These are phyloP conservation scores for Boletus sp. DNA, from an alignment of 1,284 basidiomycete genomes.

Conservation along the genomic window DNA sequence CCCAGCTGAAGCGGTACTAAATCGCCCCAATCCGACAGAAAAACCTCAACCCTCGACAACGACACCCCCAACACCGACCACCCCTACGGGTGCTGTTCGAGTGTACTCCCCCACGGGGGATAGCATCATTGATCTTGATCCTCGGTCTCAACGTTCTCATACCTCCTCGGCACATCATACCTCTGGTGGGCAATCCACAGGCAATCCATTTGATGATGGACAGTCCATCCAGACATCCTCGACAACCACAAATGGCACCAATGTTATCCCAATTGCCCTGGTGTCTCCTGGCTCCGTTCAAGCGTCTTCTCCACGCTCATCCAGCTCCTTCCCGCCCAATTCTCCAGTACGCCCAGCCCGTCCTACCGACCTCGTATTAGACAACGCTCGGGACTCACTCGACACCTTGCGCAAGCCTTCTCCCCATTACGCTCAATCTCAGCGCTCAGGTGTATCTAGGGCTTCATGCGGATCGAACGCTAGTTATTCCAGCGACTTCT, in stretches of 20 bases:
- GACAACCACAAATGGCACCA: constrained; percentile 68
- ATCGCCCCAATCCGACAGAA: constrained; percentile 72
- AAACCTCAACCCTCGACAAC: constrained; percentile 38
- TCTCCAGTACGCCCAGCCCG: constrained; percentile 59
- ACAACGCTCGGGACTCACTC: constrained; percentile 57
- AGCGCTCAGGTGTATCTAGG: constrained; percentile 53
- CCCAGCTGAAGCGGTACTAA: constrained; percentile 69
- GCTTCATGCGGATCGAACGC: constrained; percentile 70
- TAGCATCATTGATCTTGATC: constrained; percentile 57
- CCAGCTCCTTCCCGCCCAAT: constrained; percentile 30
- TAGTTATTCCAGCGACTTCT: constrained; percentile 71
- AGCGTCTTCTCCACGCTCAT: constrained; percentile 26
- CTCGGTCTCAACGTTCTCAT: constrained; percentile 41
- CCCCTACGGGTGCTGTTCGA: constrained; percentile 39
- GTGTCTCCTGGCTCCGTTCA: constrained; percentile 49
- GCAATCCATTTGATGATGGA: constrained; percentile 72
- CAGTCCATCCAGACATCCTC: constrained; percentile 73
- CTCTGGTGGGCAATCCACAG: constrained; percentile 27
- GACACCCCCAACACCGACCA: constrained; percentile 26
- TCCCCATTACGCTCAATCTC: constrained; percentile 46
- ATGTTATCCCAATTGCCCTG: constrained; percentile 80
- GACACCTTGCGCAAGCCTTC: constrained; percentile 44
- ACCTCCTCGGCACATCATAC: constrained; percentile 24
- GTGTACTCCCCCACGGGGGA: constrained; percentile 44
- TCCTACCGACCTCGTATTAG: constrained; percentile 54